Percentiles rank a stretch among this genome's conserved stretches.
phyloP scores from a whole-genome alignment of 768 basidiomycete species.

The Austroboletus festivus region DNA sequence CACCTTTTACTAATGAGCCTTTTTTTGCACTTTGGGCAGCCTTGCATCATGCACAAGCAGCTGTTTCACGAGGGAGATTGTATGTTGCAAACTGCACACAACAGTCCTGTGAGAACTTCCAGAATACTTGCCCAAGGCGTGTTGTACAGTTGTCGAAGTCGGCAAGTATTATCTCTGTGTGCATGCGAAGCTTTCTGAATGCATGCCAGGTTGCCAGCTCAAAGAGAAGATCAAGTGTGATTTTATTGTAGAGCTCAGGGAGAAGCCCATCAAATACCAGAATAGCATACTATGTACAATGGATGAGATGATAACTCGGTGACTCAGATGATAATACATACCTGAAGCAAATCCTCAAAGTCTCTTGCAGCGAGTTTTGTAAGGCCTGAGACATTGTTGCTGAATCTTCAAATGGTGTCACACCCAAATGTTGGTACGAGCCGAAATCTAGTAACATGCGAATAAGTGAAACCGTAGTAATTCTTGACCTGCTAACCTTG shows the following conservation, averaged over 20 bases:
- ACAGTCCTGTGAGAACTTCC: constrained; percentile 20
- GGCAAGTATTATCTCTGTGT: constrained; percentile 17
- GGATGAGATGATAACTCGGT: neutral
- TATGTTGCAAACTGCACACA: constrained; percentile 25
- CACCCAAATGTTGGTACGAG: constrained; percentile 32
- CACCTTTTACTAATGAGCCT: no score
- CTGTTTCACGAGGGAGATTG: constrained; percentile 33
- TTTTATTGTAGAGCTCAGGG: constrained; percentile 9
- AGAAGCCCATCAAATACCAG: constrained; percentile 34
- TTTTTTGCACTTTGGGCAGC: neutral
- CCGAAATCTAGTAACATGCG: constrained; percentile 3
- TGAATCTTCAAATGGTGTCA: constrained; percentile 30
- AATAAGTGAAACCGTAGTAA: neutral
- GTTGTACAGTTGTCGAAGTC: constrained; percentile 24
- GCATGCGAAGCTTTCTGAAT: constrained; percentile 26
- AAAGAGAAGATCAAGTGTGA: constrained; percentile 21
- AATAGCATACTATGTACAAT: constrained; percentile 29
- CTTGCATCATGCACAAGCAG: constrained; percentile 15
- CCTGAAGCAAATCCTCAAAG: constrained; percentile 39
- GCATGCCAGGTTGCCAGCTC: constrained; percentile 23
- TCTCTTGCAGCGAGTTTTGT: constrained; percentile 36
- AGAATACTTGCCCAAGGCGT: constrained; percentile 20
- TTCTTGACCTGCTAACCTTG: constrained; percentile 13
- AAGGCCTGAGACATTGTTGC: constrained; percentile 32
- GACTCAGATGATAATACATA: neutral